Conservation (phyloP, 169 alveolate species). For the Plasmodium malariae region DNA sequence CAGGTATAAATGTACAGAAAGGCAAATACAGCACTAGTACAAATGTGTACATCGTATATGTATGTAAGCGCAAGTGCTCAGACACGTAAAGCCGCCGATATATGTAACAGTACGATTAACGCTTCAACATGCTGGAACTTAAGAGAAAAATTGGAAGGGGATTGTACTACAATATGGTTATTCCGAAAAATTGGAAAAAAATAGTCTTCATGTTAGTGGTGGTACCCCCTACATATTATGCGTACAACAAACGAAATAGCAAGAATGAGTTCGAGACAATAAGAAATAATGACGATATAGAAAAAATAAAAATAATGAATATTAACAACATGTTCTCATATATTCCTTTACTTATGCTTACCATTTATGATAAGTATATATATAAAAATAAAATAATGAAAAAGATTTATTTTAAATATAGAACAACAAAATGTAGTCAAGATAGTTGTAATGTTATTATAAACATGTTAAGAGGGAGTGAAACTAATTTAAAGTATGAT, state of each 20-base stretch:
- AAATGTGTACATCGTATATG: no score
- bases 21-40: no score
- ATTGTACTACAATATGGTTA: background rate
- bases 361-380: slow-evolving; percentile 54
- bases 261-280: slow-evolving; percentile 15
- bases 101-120: no score
- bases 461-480: background rate
- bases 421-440: background rate
- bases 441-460: background rate
- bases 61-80: no score
- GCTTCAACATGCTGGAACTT: background rate
- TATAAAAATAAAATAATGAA: slow-evolving; percentile 32
- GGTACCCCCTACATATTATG: slow-evolving; percentile 2
- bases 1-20: no score
- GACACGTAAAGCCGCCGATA: no score
- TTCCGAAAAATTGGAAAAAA: slow-evolving; percentile 15
- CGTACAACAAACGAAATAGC: slow-evolving; percentile 7
- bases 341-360: slow-evolving; percentile 37
- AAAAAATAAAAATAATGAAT: slow-evolving; percentile 16
- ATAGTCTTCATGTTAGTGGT: slow-evolving; percentile 10
- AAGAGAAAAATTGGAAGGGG: background rate
- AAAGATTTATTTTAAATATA: slow-evolving; percentile 9
- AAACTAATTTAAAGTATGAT: slow-evolving; percentile 6
- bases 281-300: slow-evolving; percentile 33
- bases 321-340: slow-evolving; percentile 31